Conservation (phyloP, 2,329 filamentous ascomycete genomes). For the Penicillium sp. region DNA sequence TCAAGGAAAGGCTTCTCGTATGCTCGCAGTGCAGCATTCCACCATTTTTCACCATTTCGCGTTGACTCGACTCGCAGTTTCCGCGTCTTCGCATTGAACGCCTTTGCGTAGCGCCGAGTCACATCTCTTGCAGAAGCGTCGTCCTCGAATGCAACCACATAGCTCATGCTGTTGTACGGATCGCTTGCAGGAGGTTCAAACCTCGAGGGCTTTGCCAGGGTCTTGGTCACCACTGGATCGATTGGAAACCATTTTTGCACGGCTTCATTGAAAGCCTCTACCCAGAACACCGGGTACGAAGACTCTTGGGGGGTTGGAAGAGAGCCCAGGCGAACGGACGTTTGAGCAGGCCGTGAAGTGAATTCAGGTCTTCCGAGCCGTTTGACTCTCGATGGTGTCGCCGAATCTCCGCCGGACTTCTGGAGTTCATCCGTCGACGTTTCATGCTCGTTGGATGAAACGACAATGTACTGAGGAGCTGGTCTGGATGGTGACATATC, state of each 20-base stretch:
- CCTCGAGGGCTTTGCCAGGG: slow-evolving; percentile 67
- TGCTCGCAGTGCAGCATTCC: slow-evolving; percentile 43
- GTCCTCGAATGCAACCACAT: slow-evolving; percentile 79
- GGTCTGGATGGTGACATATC: slow-evolving; percentile 42
- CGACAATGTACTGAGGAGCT: slow-evolving; percentile 33
- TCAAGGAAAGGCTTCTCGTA: slow-evolving; percentile 44
- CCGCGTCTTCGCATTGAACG: slow-evolving; percentile 84
- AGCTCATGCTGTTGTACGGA: slow-evolving; percentile 69
- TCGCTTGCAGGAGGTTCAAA: slow-evolving; percentile 82
- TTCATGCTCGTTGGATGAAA: slow-evolving; percentile 35
- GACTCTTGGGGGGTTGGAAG: slow-evolving; percentile 60
- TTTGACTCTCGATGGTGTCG: slow-evolving; percentile 21
- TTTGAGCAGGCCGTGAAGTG: slow-evolving; percentile 18
- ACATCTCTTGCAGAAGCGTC: slow-evolving; percentile 78
- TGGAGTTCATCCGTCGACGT: slow-evolving; percentile 28
- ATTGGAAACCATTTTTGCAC: slow-evolving; percentile 89
- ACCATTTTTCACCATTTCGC: slow-evolving; percentile 54
- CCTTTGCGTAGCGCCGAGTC: slow-evolving; percentile 79
- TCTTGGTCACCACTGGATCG: slow-evolving; percentile 76
- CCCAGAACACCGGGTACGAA: slow-evolving; percentile 82
- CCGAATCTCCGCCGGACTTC: slow-evolving; percentile 5
- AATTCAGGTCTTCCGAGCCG: slow-evolving; percentile 39
- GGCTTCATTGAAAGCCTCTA: slow-evolving; percentile 80
- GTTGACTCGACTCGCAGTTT: slow-evolving; percentile 71
- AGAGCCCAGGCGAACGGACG: slow-evolving; percentile 24